A percentile compares a stretch with the other conserved stretches of the same genome.
Evolutionary conservation across 2,329 filamentous ascomycete genomes (phyloP).

Genomic region (Sporothrix luriei): DNA sequence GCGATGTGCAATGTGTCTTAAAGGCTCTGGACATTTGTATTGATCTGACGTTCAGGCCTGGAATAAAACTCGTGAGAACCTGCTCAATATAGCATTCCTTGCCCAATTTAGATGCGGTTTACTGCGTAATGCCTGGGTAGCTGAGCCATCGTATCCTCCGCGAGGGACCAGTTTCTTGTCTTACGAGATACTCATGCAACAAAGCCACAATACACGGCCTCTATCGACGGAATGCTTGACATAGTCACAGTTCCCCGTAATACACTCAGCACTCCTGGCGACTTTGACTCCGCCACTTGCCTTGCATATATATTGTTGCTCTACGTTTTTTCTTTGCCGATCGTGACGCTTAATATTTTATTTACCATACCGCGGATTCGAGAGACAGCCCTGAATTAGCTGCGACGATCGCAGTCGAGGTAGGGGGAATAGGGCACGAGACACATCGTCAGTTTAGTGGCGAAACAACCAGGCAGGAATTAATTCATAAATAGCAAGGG

Average conservation of each 20-base stretch:
- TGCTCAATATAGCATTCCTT: background rate
- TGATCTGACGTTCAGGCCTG: background rate
- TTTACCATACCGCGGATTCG: background rate
- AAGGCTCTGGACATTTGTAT: background rate
- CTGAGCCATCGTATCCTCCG: background rate
- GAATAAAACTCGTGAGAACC: background rate
- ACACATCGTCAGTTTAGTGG: background rate
- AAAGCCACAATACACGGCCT: conserved; percentile 12
- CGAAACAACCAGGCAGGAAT: background rate
- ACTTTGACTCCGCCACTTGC: background rate
- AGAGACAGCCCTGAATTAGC: conserved; percentile 9
- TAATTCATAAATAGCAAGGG: background rate
- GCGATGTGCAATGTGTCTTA: background rate
- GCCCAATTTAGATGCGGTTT: background rate
- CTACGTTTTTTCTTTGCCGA: background rate
- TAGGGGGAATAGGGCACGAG: background rate
- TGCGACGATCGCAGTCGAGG: conserved; percentile 10
- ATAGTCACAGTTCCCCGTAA: background rate
- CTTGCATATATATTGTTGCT: background rate
- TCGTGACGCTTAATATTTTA: background rate
- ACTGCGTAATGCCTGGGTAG: background rate
- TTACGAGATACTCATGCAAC: conserved; percentile 1
- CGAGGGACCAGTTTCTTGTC: background rate
- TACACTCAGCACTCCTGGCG: background rate
- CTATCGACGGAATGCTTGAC: background rate